Base-by-base conservation (phyloP, 1,139 yeast species). In the Saccharomyces hybrid region DNA sequence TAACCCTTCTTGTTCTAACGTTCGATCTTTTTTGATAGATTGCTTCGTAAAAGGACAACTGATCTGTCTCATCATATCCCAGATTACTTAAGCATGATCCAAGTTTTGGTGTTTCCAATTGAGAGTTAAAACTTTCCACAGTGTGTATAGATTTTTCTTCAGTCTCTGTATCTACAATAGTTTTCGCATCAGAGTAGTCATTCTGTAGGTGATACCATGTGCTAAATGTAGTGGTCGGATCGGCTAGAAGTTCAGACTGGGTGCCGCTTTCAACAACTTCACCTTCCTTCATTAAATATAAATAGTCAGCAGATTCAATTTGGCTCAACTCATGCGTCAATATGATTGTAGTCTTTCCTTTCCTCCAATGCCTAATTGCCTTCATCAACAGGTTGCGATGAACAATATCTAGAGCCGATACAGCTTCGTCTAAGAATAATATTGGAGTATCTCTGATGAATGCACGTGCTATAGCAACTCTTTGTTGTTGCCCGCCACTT, bases 401-500 rank as follows among this genome's bases (percentile, higher is more conserved):
- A 0, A 62, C 61, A 3, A 70, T 68, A 67, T 91, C 97, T 56
- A 93, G 70, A 0, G 97, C 96, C 55, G 93, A 84, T 3, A 88
- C 73, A 1, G 95, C 81, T 67, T 93, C 99, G 71, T 93, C 99
- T 29, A 90, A 72, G 11, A 93, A 79, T 56, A 93, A 72, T 3
- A 93, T 77, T 0, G 91, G 86, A 0, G 95, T 71, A 62, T 91
- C 79, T 57, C 89, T 75, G 4, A 90, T 61, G 57, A 76, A 77
- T 0, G 97, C 97, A 55, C 97, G 77, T 0, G 97, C 96, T 29
- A 93, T 66, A 0, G 93, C 85, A 3, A 93, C 74, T 55, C 91
- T 73, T 69, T 93, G 99, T 54, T 78, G 80, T 67, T 93, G 96
- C 0, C 99, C 99, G 3, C 98, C 98, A 59, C 96, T 89, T n/a